Percentiles rank a stretch among this genome's conserved stretches.
Conservation (phyloP, 2,329 filamentous ascomycete genomes). For the Fusarium xylarioides region DNA sequence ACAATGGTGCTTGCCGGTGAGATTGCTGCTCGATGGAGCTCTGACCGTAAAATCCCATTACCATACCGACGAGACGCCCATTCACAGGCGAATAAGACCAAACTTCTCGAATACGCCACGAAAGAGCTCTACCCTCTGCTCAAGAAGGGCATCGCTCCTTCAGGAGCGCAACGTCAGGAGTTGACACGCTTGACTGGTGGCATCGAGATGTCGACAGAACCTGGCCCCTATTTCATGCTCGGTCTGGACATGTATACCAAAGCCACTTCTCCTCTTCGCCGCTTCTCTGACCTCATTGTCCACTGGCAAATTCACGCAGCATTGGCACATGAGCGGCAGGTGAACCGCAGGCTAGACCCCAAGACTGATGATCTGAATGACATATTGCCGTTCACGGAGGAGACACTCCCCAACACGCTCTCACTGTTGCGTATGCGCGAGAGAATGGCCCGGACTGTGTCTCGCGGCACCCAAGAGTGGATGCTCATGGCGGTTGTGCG, state of each 20-base stretch:
- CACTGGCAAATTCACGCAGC: conserved; percentile 74
- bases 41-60: conserved; percentile 64
- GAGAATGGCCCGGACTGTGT: conserved; percentile 57
- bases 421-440: conserved; percentile 63
- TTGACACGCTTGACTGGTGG: conserved; percentile 53
- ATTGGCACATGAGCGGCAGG: conserved; percentile 57
- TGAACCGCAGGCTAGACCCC: conserved; percentile 39
- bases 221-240: conserved; percentile 65
- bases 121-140: conserved; percentile 49
- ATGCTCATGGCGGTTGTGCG: conserved; percentile 68
- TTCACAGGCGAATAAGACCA: conserved; percentile 48
- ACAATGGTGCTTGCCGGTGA: conserved; percentile 71
- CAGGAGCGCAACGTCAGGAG: conserved; percentile 42
- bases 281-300: conserved; percentile 68
- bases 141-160: conserved; percentile 46
- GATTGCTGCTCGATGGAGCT: conserved; percentile 69
- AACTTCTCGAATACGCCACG: conserved; percentile 50
- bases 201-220: conserved; percentile 60
- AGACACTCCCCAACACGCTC: conserved; percentile 55
- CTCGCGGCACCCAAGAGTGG: conserved; percentile 61
- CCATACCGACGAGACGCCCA: conserved; percentile 65
- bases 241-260: conserved; percentile 70
- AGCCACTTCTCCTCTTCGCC: conserved; percentile 72
- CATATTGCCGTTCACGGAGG: conserved; percentile 58
- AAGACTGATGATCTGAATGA: conserved; percentile 42